Evolutionary conservation across 768 basidiomycete genomes (phyloP).

Genomic region (Ramaria rubella): DNA sequence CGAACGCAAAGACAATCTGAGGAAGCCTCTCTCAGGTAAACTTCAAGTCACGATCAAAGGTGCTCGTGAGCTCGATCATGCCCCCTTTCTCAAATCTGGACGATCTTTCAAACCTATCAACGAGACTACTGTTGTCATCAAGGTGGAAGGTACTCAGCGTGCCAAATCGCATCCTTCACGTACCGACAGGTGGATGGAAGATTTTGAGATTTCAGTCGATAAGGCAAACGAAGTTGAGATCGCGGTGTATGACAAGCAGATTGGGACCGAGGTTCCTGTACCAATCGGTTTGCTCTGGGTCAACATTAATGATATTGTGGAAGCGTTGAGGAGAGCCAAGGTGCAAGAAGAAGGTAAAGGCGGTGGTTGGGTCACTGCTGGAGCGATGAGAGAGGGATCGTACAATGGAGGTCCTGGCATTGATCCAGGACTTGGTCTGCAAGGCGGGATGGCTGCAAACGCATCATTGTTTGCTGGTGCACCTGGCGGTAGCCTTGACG

Average conservation of each 20-base stretch:
- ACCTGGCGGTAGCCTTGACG: slow-evolving; percentile 18
- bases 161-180: slow-evolving; percentile 89
- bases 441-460: slow-evolving; percentile 40
- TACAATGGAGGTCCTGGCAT: slow-evolving; percentile 32
- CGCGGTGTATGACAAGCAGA: slow-evolving; percentile 88
- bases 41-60: slow-evolving; percentile 82
- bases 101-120: slow-evolving; percentile 66
- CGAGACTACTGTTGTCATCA: slow-evolving; percentile 90
- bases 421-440: slow-evolving; percentile 35
- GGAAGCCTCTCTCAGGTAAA: slow-evolving; percentile 91
- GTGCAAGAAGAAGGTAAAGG: slow-evolving; percentile 77
- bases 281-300: slow-evolving; percentile 97
- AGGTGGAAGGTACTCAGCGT: slow-evolving; percentile 91
- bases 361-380: slow-evolving; percentile 93
- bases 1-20: slow-evolving; percentile 87
- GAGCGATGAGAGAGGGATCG: slow-evolving; percentile 68
- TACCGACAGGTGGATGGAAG: slow-evolving; percentile 96
- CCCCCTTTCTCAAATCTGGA: slow-evolving; percentile 58
- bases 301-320: slow-evolving; percentile 87
- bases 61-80: slow-evolving; percentile 93
- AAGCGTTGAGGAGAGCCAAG: slow-evolving; percentile 88
- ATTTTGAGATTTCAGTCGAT: slow-evolving; percentile 93
- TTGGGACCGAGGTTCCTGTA: slow-evolving; percentile 69
- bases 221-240: slow-evolving; percentile 99
- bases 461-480: slow-evolving; percentile 35